Base-by-base conservation (phyloP, 1,284 basidiomycete genomes). In the Thecaphora frezii region DNA sequence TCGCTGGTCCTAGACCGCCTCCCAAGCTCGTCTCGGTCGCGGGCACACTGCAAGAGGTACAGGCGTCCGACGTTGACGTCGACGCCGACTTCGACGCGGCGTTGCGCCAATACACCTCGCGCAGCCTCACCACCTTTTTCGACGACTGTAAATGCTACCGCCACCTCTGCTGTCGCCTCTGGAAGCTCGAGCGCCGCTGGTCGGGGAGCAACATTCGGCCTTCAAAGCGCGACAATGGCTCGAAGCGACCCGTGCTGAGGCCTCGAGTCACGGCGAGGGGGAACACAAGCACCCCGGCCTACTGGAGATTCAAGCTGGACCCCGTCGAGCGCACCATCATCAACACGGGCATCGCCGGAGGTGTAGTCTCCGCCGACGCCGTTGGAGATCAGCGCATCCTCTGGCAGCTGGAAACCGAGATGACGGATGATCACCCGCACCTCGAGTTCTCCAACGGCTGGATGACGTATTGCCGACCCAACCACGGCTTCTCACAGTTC, bases 301-400 rank as follows among this genome's bases (percentile, higher is more conserved):
- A 61, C 8, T 75, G 73, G 73, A 55, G 73, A 10, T 66, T 71
- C 49, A 69, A 72, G 59, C 48, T 75, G 13, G 73, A 73, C 25
- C 71, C 69, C 0, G 54, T 54, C n/a, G 73, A 69, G 24, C 44
- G 48, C 4, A 69, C 66, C 25, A 38, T 70, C 44, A 66, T 75
- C 30, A 44, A 53, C 28, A 68, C 71, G 5, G 52, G 58, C 5
- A 45, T 19, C 16, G 22, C 16, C 14, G 62, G 58, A 16, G 54
- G 54, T 25, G 43, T 3, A 7, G 33, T 66, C 21, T 44, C 56
- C 23, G 46, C 57, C 14, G 12, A 54, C 21, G 58, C 71, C 41
- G 54, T 54, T 16, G 23, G 41, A 24, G 61, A 56, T 13, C 53
- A 56, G 28, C 44, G 52, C 18, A 41, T 66, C 5, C 54, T 75